Evolutionary conservation across 345 rosid species (phyloP).

Genomic region (Hibiscus tridactylites): DNA sequence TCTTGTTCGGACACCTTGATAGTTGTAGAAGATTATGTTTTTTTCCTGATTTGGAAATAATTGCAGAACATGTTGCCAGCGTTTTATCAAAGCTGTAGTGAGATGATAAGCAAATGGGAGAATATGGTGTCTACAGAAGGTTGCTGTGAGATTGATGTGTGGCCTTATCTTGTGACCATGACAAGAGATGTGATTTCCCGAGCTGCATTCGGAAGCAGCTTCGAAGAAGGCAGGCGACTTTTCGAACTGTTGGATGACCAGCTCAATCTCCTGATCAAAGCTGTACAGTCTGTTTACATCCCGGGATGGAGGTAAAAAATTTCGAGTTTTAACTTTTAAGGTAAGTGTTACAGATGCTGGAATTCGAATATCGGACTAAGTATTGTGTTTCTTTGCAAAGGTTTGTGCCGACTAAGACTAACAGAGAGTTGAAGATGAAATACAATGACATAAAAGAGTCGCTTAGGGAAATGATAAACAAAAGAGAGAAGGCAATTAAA

Average conservation of each 20-base stretch:
- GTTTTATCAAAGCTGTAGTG: conserved; percentile 20
- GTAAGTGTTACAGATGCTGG: not conserved
- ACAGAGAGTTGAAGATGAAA: conserved; percentile 18
- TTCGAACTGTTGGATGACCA: conserved; percentile 29
- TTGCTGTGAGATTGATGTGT: conserved; percentile 24
- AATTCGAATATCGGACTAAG: not conserved
- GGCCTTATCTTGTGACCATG: conserved; percentile 29
- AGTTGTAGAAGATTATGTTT: no score
- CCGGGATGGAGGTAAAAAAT: conserved; percentile 35
- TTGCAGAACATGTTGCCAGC: conserved; percentile 23
- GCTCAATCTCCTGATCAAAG: not conserved
- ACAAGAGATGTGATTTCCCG: conserved; percentile 35
- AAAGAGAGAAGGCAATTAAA: conserved; percentile 14
- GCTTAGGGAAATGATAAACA: conserved; percentile 17
- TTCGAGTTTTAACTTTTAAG: not conserved
- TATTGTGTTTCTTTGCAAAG: not conserved
- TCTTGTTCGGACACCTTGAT: no score
- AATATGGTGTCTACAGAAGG: not conserved
- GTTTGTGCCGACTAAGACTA: conserved; percentile 22
- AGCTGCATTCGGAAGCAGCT: conserved; percentile 42
- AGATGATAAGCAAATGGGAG: conserved; percentile 30
- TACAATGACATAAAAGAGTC: conserved; percentile 12
- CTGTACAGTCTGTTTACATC: conserved; percentile 8
- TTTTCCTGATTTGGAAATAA: not conserved
- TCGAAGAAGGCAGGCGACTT: conserved; percentile 33